Conservation (phyloP, 169 alveolate genomes). For the Cryptosporidium muris region DNA sequence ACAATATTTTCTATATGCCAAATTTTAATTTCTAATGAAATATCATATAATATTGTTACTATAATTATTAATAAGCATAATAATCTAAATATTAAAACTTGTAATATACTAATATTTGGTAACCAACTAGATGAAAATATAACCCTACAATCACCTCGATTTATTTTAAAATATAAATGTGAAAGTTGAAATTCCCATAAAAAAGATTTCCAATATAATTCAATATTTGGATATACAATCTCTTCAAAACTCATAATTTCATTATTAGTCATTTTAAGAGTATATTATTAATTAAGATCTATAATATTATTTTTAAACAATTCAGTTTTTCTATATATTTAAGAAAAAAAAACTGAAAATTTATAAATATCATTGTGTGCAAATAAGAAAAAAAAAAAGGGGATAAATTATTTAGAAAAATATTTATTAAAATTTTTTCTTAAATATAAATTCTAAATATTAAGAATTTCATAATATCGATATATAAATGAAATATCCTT, state of each 20-base stretch:
- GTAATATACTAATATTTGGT: constrained; percentile 35
- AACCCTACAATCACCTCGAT: constrained; percentile 55
- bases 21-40: constrained; percentile 56
- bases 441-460: no score
- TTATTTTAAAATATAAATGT: constrained; percentile 43
- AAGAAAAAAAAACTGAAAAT: no score
- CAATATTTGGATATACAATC: no score
- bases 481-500: no score
- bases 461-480: no score
- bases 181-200: constrained; percentile 67
- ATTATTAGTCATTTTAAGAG: no score
- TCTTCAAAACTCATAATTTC: no score
- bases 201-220: constrained; percentile 52
- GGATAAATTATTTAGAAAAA: no score
- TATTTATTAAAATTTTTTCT: no score
- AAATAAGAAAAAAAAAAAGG: no score
- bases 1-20: constrained; percentile 62
- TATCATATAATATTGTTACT: constrained; percentile 30
- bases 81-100: constrained; percentile 46
- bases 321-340: no score
- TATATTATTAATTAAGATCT: not conserved
- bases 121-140: constrained; percentile 65
- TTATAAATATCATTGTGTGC: no score
- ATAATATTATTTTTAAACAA: constrained; percentile 8
- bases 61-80: constrained; percentile 18